Evolutionary conservation across 2,329 filamentous ascomycete species (phyloP).

Genomic region (Colletotrichum sp.): DNA sequence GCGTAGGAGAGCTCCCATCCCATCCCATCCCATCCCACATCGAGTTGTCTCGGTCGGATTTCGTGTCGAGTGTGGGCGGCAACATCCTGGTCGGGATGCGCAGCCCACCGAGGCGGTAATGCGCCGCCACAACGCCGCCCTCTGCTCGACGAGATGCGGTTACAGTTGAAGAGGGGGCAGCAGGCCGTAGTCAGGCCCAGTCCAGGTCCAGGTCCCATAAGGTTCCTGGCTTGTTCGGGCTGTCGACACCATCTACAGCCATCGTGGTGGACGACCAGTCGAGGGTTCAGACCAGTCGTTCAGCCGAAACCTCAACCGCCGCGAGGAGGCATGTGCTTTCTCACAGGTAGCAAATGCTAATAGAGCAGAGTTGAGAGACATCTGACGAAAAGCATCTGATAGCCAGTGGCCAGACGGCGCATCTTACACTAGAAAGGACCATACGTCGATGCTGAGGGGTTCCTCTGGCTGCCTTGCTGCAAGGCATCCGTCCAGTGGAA

Average conservation of each 20-base stretch:
- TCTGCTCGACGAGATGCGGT: not conserved
- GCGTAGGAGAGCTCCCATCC: not conserved
- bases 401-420: not conserved
- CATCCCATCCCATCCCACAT: not conserved
- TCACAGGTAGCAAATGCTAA: not conserved
- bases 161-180: not conserved
- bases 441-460: not conserved
- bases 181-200: not conserved
- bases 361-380: not conserved
- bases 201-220: not conserved
- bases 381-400: not conserved
- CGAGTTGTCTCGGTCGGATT: not conserved
- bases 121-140: slow-evolving; percentile 13
- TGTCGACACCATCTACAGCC: not conserved
- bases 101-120: slow-evolving; percentile 9
- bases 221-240: not conserved
- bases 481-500: not conserved
- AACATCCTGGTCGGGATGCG: not conserved
- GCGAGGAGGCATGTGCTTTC: not conserved
- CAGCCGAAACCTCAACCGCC: slow-evolving; percentile 4
- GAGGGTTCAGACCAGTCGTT: not conserved
- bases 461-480: not conserved
- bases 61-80: not conserved
- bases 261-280: not conserved
- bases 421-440: not conserved